A percentile compares a stretch with the other conserved stretches of the same genome.
Evolutionary conservation across 495 filamentous ascomycete genomes (phyloP).

Genomic region (Rhizodiscina lignyota): DNA sequence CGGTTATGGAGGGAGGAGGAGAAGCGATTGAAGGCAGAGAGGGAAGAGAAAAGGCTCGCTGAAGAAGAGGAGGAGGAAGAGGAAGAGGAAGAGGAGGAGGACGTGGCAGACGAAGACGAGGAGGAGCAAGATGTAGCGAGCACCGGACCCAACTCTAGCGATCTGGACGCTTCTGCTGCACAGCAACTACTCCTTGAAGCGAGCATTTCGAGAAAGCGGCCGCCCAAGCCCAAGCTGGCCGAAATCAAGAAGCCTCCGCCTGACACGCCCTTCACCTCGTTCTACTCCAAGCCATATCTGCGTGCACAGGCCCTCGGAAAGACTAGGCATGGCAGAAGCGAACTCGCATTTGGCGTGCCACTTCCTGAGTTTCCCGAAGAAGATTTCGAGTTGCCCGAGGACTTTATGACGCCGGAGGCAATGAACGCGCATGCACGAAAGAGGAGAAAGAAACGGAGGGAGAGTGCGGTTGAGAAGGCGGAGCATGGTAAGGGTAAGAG

Average conservation of each 20-base stretch:
- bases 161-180: slow-evolving; percentile 57
- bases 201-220: slow-evolving; percentile 2
- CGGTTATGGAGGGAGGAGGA: slow-evolving; percentile 78
- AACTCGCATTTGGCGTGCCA: slow-evolving; percentile 61
- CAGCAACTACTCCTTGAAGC: slow-evolving; percentile 63
- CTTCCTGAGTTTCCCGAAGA: slow-evolving; percentile 51
- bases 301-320: slow-evolving; percentile 57
- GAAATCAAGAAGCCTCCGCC: slow-evolving; percentile 12
- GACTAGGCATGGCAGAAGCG: slow-evolving; percentile 35
- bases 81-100: slow-evolving; percentile 18
- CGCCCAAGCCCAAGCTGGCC: background rate
- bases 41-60: slow-evolving; percentile 33
- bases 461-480: background rate
- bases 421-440: slow-evolving; percentile 48
- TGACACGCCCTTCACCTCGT: slow-evolving; percentile 62
- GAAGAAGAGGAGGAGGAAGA: slow-evolving; percentile 21
- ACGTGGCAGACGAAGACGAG: slow-evolving; percentile 1
- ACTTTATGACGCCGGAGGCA: slow-evolving; percentile 49
- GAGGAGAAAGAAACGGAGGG: slow-evolving; percentile 21
- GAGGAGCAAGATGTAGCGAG: slow-evolving; percentile 18
- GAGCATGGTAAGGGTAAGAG: background rate
- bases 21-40: slow-evolving; percentile 56
- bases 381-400: slow-evolving; percentile 61
- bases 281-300: slow-evolving; percentile 61
- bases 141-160: slow-evolving; percentile 33